Conservation (phyloP, 768 basidiomycete genomes). For the Sarcomyxa edulis region DNA sequence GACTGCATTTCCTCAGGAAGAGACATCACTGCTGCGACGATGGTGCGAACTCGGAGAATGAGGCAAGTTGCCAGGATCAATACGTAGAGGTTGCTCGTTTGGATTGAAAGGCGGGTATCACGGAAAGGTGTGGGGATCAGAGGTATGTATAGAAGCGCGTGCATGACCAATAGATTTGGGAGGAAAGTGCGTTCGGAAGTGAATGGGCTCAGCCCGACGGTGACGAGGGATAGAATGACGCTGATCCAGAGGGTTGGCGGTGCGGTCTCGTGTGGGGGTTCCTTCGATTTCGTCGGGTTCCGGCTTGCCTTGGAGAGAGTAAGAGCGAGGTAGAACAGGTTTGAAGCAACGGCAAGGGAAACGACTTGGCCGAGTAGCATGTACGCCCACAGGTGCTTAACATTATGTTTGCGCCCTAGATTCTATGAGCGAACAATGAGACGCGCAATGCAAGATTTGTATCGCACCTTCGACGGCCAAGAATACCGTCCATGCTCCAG, state of each 20-base stretch:
- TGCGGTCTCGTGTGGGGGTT: neutral
- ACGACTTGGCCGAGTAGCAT: slow-evolving; percentile 72
- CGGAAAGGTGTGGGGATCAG: slow-evolving; percentile 26
- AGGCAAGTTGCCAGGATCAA: slow-evolving; percentile 25
- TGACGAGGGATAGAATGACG: slow-evolving; percentile 38
- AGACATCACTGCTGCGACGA: slow-evolving; percentile 16
- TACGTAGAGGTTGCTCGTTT: slow-evolving; percentile 28
- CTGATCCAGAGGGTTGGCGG: slow-evolving; percentile 31
- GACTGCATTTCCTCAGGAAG: slow-evolving; percentile 13
- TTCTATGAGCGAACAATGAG: neutral
- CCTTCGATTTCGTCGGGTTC: neutral
- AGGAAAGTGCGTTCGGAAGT: slow-evolving; percentile 43
- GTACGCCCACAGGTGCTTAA: slow-evolving; percentile 58
- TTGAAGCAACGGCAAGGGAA: slow-evolving; percentile 61
- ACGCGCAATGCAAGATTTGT: neutral
- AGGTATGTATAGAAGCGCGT: slow-evolving; percentile 49
- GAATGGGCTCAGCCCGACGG: slow-evolving; percentile 39
- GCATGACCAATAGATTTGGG: slow-evolving; percentile 56
- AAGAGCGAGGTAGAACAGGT: slow-evolving; percentile 55
- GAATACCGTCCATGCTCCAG: slow-evolving; percentile 50
- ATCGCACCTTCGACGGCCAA: slow-evolving; percentile 44
- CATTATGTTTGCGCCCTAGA: slow-evolving; percentile 28
- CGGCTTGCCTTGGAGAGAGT: slow-evolving; percentile 25
- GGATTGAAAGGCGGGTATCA: slow-evolving; percentile 14
- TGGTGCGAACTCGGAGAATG: slow-evolving; percentile 29